These are phyloP conservation scores for Polytolypa hystricis DNA, from an alignment of 2,329 filamentous ascomycete genomes.

Conservation along the genomic window DNA sequence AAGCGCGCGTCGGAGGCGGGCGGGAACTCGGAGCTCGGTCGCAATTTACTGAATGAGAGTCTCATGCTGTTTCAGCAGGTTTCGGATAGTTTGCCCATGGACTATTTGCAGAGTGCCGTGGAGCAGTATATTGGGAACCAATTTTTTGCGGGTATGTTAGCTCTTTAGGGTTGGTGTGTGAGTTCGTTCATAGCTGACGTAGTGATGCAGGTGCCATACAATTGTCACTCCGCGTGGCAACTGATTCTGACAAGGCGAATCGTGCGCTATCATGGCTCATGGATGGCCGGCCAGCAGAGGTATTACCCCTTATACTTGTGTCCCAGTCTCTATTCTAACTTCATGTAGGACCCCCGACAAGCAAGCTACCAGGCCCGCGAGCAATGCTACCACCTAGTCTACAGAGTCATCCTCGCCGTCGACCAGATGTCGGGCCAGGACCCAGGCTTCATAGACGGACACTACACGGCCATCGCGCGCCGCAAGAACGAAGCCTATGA, in stretches of 20 bases:
- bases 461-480: conserved; percentile 61
- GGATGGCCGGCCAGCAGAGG: conserved; percentile 59
- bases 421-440: conserved; percentile 59
- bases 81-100: conserved; percentile 66
- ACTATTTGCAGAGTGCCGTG: conserved; percentile 68
- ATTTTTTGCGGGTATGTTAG: conserved; percentile 62
- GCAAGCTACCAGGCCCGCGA: conserved; percentile 59
- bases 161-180: conserved; percentile 7
- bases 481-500: conserved; percentile 81
- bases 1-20: conserved; percentile 76
- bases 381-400: conserved; percentile 76
- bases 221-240: conserved; percentile 71
- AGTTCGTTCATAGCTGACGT: conserved; percentile 7
- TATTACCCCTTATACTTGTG: conserved; percentile 14
- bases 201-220: conserved; percentile 63
- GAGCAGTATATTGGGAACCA: conserved; percentile 68
- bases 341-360: conserved; percentile 52
- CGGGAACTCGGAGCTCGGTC: conserved; percentile 61
- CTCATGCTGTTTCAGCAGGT: conserved; percentile 81
- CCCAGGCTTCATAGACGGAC: conserved; percentile 66
- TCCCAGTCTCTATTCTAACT: conserved; percentile 5
- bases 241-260: conserved; percentile 78
- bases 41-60: conserved; percentile 78
- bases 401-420: conserved; percentile 65
- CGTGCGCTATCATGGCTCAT: conserved; percentile 75